phyloP scores from a whole-genome alignment of 352 stramenopile species.

The Phytophthora gonapodyides region DNA sequence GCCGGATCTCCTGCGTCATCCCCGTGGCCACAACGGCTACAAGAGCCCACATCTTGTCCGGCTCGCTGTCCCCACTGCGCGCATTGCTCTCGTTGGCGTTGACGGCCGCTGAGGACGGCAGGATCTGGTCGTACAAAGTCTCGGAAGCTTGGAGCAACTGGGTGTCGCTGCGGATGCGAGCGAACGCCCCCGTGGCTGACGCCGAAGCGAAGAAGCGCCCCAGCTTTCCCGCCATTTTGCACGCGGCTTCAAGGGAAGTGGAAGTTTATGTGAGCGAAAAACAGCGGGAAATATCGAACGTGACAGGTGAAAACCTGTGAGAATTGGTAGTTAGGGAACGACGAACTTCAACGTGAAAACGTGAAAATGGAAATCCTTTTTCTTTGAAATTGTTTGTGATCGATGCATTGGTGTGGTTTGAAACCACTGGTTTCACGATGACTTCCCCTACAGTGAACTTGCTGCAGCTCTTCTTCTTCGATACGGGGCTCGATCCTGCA shows the following conservation, averaged over 20 bases:
- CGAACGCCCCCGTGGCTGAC: slow-evolving; percentile 22
- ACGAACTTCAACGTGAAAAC: no score
- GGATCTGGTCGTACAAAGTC: slow-evolving; percentile 49
- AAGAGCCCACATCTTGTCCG: slow-evolving; percentile 48
- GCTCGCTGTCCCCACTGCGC: slow-evolving; percentile 25
- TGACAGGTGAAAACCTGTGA: neutral
- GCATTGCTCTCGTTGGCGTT: slow-evolving; percentile 27
- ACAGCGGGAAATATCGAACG: slow-evolving; percentile 20
- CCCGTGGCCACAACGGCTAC: slow-evolving; percentile 53
- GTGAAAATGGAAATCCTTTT: neutral
- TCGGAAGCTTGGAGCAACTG: slow-evolving; percentile 39
- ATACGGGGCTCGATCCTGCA: no score
- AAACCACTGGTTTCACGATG: no score
- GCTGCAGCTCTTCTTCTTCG: no score
- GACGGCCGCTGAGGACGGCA: slow-evolving; percentile 22
- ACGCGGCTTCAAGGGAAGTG: slow-evolving; percentile 20
- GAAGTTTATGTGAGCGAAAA: slow-evolving; percentile 15
- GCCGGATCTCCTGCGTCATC: slow-evolving; percentile 47
- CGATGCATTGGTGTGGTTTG: neutral
- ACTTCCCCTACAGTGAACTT: no score
- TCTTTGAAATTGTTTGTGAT: slow-evolving; percentile 2
- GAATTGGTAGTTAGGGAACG: no score
- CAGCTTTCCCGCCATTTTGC: slow-evolving; percentile 51
- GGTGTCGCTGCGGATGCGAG: slow-evolving; percentile 29
- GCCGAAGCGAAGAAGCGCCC: slow-evolving; percentile 27